Percentiles rank a stretch among this genome's conserved stretches.
These are phyloP conservation scores for Mycena leptocephala DNA, from an alignment of 768 basidiomycete genomes.

Conservation along the genomic window DNA sequence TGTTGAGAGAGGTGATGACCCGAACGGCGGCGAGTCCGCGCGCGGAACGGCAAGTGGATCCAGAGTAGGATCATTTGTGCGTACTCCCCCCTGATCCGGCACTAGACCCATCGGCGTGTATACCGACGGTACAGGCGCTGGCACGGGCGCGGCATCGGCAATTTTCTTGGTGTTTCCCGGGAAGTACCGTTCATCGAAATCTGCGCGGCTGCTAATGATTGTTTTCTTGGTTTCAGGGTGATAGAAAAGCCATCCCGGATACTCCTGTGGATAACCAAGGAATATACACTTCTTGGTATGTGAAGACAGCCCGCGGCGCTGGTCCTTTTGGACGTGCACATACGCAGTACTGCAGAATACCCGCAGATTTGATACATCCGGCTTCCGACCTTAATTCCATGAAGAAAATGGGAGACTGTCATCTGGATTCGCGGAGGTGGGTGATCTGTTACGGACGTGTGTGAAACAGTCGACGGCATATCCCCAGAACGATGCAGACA, in stretches of 20 bases:
- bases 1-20: too few relatives aligned
- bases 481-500: slow-evolving; percentile 42
- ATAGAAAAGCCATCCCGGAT: slow-evolving; percentile 54
- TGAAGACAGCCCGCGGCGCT: slow-evolving; percentile 44
- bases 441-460: slow-evolving; percentile 40
- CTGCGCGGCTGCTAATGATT: slow-evolving; percentile 45
- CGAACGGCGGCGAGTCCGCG: too few relatives aligned
- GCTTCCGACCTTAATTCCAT: slow-evolving; percentile 35
- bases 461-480: slow-evolving; percentile 38
- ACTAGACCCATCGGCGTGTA: not conserved
- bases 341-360: slow-evolving; percentile 58
- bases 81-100: slow-evolving; percentile 6
- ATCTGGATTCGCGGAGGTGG: slow-evolving; percentile 30
- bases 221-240: slow-evolving; percentile 46
- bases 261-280: slow-evolving; percentile 52
- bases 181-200: slow-evolving; percentile 52
- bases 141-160: not conserved
- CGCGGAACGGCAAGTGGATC: too few relatives aligned
- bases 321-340: slow-evolving; percentile 54
- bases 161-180: slow-evolving; percentile 36
- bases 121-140: not conserved
- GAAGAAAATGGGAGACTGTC: slow-evolving; percentile 31
- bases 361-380: slow-evolving; percentile 47
- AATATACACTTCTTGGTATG: slow-evolving; percentile 54
- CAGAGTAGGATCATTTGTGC: too few relatives aligned